phyloP scores from a whole-genome alignment of 257 asterid species.

The Solanum pennellii region DNA sequence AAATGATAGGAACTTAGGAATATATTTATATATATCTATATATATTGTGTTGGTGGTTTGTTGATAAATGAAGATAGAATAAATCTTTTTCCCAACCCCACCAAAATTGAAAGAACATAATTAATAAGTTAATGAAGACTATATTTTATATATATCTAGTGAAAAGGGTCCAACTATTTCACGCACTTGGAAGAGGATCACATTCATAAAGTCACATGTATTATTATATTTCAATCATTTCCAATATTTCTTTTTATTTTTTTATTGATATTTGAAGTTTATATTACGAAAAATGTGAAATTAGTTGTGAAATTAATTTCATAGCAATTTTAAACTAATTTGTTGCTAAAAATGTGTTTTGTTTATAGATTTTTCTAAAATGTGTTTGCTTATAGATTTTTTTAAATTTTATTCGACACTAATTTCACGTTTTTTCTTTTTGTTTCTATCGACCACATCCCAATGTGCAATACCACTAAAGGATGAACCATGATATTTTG shows the following conservation, averaged over 20 bases:
- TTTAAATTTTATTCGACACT: no score
- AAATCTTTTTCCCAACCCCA: neutral
- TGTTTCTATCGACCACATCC: neutral
- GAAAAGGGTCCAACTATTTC: neutral
- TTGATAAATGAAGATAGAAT: neutral
- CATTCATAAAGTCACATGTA: neutral
- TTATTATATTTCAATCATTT: neutral
- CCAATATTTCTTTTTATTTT: neutral
- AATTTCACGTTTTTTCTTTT: no score
- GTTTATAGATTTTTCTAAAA: no score
- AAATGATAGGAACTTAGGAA: neutral
- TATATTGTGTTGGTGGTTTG: neutral
- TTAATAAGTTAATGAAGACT: neutral
- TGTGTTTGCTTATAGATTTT: no score
- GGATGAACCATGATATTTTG: neutral
- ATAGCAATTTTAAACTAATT: no score
- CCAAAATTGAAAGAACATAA: neutral
- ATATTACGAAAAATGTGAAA: no score
- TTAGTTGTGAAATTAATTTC: no score
- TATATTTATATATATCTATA: neutral
- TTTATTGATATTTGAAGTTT: accelerated
- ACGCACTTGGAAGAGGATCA: neutral
- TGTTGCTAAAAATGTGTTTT: no score
- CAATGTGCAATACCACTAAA: neutral
- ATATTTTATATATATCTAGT: neutral